phyloP scores from a whole-genome alignment of 2,329 filamentous ascomycete species.

The Talaromyces piceae region DNA sequence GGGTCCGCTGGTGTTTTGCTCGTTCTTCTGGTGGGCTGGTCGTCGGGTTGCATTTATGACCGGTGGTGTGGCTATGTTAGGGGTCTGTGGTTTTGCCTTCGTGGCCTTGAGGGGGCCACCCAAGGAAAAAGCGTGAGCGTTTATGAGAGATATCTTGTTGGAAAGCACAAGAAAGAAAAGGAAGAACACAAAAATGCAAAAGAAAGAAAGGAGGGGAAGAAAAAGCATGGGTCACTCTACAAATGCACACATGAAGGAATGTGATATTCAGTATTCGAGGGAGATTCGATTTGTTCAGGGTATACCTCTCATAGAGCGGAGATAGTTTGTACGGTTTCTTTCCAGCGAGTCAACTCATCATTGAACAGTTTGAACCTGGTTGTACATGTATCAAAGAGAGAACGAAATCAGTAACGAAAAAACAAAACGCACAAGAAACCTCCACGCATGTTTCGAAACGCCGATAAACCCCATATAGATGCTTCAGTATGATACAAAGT shows the following conservation, averaged over 20 bases:
- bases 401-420: neutral
- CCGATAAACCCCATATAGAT: neutral
- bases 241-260: too few relatives aligned
- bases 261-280: too few relatives aligned
- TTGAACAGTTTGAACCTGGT: too few relatives aligned
- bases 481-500: neutral
- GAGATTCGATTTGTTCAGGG: too few relatives aligned
- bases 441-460: neutral
- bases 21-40: constrained; percentile 97
- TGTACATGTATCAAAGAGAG: neutral
- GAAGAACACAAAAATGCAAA: neutral
- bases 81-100: constrained; percentile 65
- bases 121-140: neutral
- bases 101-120: constrained; percentile 52
- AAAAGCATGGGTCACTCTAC: too few relatives aligned
- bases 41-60: constrained; percentile 75
- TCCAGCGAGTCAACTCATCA: too few relatives aligned
- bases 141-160: too few relatives aligned
- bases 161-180: too few relatives aligned
- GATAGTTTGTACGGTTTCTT: too few relatives aligned
- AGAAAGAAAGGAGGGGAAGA: too few relatives aligned
- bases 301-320: too few relatives aligned
- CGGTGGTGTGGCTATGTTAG: constrained; percentile 72
- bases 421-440: neutral
- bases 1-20: constrained; percentile 85